Evolutionary conservation across 441 rosid genomes (phyloP).

Genomic region (Breynia disticha): DNA sequence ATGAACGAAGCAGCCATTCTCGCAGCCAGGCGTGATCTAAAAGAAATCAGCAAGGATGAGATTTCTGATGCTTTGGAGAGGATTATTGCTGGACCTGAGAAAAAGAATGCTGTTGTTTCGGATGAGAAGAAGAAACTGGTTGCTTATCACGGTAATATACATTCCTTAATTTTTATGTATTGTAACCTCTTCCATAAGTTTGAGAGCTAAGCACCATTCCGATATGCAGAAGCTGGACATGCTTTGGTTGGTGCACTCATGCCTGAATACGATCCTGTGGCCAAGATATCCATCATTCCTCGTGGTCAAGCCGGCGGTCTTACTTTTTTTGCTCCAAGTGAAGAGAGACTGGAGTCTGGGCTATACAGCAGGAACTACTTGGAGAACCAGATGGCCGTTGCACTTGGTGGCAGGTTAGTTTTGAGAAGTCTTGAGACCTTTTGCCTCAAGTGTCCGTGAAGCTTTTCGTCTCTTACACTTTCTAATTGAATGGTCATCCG

Average conservation of each 20-base stretch:
- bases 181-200: background rate
- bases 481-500: too few relatives aligned
- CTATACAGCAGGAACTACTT: constrained; percentile 88
- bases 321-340: constrained; percentile 89
- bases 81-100: constrained; percentile 96
- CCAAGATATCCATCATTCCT: constrained; percentile 91
- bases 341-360: constrained; percentile 94
- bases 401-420: constrained; percentile 86
- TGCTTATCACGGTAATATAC: constrained; percentile 67
- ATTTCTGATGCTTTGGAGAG: constrained; percentile 93
- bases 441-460: too few relatives aligned
- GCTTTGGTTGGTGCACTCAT: constrained; percentile 89
- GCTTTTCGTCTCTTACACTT: too few relatives aligned
- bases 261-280: constrained; percentile 94
- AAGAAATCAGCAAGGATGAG: constrained; percentile 95
- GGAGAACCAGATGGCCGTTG: constrained; percentile 96
- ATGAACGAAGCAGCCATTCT: constrained; percentile 97
- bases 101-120: constrained; percentile 87
- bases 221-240: constrained; percentile 83
- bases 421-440: constrained; percentile 1
- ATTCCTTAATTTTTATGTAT: background rate
- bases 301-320: constrained; percentile 98
- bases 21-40: constrained; percentile 88
- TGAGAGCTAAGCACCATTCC: constrained; percentile 9
- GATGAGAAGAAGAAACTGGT: constrained; percentile 84